phyloP scores from a whole-genome alignment of 805 yeast genomes.

The Starmerella davenportii region DNA sequence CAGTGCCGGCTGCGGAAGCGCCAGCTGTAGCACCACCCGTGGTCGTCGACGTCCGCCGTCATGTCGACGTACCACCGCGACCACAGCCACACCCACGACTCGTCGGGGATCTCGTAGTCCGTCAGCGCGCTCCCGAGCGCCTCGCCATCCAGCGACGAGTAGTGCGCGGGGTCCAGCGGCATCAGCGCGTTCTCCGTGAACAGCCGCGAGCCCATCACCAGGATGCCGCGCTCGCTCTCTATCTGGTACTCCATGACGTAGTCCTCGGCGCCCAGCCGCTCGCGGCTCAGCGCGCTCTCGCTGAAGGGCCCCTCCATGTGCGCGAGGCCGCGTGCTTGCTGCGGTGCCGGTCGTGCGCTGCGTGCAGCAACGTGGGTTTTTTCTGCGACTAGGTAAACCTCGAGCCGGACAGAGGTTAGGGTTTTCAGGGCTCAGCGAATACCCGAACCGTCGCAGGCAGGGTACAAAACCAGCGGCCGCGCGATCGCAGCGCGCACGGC shows the following conservation, averaged over 20 bases:
- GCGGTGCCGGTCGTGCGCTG: no score
- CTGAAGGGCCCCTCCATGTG: not conserved
- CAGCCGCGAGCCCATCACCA: slow-evolving; percentile 24
- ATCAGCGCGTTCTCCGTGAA: slow-evolving; percentile 23
- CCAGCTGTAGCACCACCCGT: slow-evolving; percentile 65
- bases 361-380: no score
- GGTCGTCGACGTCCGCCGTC: slow-evolving; percentile 56
- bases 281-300: not conserved
- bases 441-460: no score
- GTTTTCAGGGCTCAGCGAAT: no score
- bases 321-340: no score
- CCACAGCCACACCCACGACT: slow-evolving; percentile 54
- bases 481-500: no score
- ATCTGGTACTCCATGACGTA: slow-evolving; percentile 19
- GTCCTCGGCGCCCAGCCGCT: slow-evolving; percentile 11
- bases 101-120: slow-evolving; percentile 32
- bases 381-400: no score
- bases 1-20: slow-evolving; percentile 33
- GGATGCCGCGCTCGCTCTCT: slow-evolving; percentile 28
- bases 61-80: slow-evolving; percentile 55
- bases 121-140: slow-evolving; percentile 16
- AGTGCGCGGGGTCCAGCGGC: slow-evolving; percentile 25
- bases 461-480: no score
- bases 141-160: slow-evolving; percentile 21
- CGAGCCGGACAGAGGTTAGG: no score